phyloP scores from a whole-genome alignment of 371 early-diverging fungal genomes.

The Nematocida sp. region DNA sequence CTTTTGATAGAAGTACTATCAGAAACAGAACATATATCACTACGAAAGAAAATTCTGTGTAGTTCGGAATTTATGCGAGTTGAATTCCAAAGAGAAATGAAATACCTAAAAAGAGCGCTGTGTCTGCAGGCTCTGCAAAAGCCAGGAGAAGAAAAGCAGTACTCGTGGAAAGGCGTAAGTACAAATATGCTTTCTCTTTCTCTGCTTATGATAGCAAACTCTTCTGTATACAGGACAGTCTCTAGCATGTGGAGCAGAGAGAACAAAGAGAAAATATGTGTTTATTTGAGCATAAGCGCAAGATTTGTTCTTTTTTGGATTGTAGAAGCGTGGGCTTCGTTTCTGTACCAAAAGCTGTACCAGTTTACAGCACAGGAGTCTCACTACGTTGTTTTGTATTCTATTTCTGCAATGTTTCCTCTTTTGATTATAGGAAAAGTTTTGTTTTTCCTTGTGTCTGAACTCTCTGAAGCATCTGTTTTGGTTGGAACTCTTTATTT shows the following conservation, averaged over 20 bases:
- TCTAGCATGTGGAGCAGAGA: not conserved
- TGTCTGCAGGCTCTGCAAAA: slow-evolving; percentile 1
- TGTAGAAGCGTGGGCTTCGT: not conserved
- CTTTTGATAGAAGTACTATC: no score
- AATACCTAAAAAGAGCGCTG: slow-evolving; percentile 3
- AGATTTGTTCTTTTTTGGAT: not conserved
- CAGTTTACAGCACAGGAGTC: slow-evolving; percentile 1
- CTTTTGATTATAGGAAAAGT: not conserved
- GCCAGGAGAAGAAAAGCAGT: not conserved
- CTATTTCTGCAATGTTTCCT: slow-evolving; percentile 12
- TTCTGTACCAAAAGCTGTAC: not conserved
- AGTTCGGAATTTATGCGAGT: no score
- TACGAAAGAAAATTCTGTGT: no score
- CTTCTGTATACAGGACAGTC: not conserved
- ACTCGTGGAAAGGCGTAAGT: not conserved
- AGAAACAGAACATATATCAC: no score
- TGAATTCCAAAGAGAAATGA: no score
- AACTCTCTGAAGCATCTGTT: no score
- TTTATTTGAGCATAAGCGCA: not conserved
- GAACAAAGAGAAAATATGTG: not conserved
- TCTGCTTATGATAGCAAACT: not conserved
- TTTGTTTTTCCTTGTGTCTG: not conserved
- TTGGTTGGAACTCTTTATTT: no score
- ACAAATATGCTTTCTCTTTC: not conserved
- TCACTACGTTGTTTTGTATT: slow-evolving; percentile 6